Percentiles rank a stretch among this genome's conserved stretches.
Conservation (phyloP, 768 basidiomycete genomes). For the Macrocybe gigantea region DNA sequence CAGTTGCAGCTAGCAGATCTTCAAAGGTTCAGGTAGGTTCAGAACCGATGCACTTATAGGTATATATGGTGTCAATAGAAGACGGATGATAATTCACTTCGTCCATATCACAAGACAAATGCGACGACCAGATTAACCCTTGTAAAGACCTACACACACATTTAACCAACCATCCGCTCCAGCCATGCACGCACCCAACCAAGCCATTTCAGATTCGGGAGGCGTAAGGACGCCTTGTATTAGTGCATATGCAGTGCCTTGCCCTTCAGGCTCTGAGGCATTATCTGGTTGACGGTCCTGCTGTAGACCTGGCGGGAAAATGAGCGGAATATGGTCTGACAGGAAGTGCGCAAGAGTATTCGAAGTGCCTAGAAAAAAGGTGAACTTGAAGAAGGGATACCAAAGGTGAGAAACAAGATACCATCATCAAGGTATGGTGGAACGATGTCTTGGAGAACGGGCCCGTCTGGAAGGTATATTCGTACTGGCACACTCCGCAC, state of each 20-base stretch:
- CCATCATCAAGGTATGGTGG: constrained; percentile 77
- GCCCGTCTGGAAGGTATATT: constrained; percentile 86
- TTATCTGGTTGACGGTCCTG: constrained; percentile 34
- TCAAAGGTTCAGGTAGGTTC: too few relatives aligned
- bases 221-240: constrained; percentile 85
- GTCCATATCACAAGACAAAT: too few relatives aligned
- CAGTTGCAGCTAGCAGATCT: too few relatives aligned
- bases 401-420: constrained; percentile 26
- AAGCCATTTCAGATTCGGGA: constrained; percentile 84
- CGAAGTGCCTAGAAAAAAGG: constrained; percentile 46
- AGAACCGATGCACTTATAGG: too few relatives aligned
- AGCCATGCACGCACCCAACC: constrained; percentile 88
- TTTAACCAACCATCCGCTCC: constrained; percentile 97
- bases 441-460: constrained; percentile 85
- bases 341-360: constrained; percentile 69
- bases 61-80: too few relatives aligned
- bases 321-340: constrained; percentile 66
- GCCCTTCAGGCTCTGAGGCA: constrained; percentile 35
- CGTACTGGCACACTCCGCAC: constrained; percentile 87
- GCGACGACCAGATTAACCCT: not conserved
- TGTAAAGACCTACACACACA: constrained; percentile 67
- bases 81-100: too few relatives aligned
- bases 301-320: constrained; percentile 49
- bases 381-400: constrained; percentile 3
- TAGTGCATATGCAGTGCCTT: constrained; percentile 60